Conservation (phyloP, 805 yeast species). For the Candida cerambycidarum region DNA sequence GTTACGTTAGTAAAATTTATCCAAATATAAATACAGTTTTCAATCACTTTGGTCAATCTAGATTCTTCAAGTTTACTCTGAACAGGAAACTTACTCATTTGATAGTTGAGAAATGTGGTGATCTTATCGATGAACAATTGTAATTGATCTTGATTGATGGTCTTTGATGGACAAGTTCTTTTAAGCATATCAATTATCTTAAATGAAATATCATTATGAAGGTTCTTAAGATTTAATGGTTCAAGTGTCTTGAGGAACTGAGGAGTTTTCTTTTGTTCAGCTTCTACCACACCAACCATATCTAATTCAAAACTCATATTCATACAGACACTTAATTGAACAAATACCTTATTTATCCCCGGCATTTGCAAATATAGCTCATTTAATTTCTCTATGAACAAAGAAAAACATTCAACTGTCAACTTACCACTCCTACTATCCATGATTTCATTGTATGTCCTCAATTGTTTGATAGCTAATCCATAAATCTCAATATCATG, state of each 20-base stretch:
- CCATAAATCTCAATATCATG: slow-evolving; percentile 25
- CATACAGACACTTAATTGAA: slow-evolving; percentile 12
- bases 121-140: slow-evolving; percentile 1
- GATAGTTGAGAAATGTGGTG: slow-evolving; percentile 20
- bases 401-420: slow-evolving; percentile 21
- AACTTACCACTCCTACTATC: slow-evolving; percentile 7
- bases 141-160: neutral
- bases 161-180: neutral
- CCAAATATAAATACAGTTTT: slow-evolving; percentile 33
- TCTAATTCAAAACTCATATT: slow-evolving; percentile 9
- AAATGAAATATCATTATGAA: slow-evolving; percentile 5
- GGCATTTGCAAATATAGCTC: slow-evolving; percentile 15
- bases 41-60: slow-evolving; percentile 22
- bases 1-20: slow-evolving; percentile 18
- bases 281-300: too few species aligned
- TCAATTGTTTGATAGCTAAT: slow-evolving; percentile 22
- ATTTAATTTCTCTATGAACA: slow-evolving; percentile 17
- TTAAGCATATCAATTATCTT: slow-evolving; percentile 3
- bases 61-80: slow-evolving; percentile 22
- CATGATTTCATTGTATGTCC: slow-evolving; percentile 19
- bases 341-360: slow-evolving; percentile 20
- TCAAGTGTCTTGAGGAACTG: slow-evolving; percentile 1
- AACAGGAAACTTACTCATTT: slow-evolving; percentile 39
- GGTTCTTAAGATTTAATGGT: slow-evolving; percentile 2
- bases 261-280: neutral